These are phyloP conservation scores for Pelargonium exstipulatum DNA, from an alignment of 441 rosid species.

Conservation along the genomic window DNA sequence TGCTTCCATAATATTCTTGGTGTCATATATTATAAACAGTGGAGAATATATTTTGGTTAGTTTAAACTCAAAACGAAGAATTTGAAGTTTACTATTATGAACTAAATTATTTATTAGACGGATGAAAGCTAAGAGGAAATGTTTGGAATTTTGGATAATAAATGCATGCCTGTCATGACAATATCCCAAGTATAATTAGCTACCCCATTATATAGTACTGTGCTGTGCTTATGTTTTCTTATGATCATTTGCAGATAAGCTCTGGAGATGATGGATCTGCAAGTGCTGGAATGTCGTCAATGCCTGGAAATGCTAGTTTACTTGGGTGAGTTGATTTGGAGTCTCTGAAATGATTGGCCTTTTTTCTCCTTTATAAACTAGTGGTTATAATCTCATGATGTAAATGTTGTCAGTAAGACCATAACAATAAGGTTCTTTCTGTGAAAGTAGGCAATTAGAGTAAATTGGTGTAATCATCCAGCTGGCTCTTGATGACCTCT, in stretches of 20 bases:
- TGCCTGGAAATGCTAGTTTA: conserved; percentile 82
- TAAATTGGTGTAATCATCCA: neutral
- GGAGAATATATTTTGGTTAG: neutral
- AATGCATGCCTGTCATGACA: too few relatives aligned
- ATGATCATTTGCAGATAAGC: conserved; percentile 39
- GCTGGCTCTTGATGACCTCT: neutral
- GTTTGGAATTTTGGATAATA: too few relatives aligned
- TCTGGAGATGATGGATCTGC: conserved; percentile 52
- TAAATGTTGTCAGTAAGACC: neutral
- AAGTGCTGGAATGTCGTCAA: conserved; percentile 56
- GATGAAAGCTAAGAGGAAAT: too few relatives aligned
- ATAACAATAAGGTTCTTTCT: neutral
- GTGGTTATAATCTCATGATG: neutral
- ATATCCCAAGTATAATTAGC: too few relatives aligned
- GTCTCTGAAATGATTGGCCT: conserved; percentile 9
- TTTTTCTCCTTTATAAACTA: neutral
- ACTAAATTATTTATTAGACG: too few relatives aligned
- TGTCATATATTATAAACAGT: neutral
- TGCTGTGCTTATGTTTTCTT: neutral
- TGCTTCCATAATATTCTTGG: neutral
- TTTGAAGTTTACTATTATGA: too few relatives aligned
- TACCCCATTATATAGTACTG: too few relatives aligned
- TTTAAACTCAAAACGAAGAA: too few relatives aligned
- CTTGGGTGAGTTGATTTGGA: conserved; percentile 48
- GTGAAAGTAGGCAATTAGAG: neutral